Base-by-base conservation (phyloP, 2,329 filamentous ascomycete genomes). In the Aspergillus terreus region DNA sequence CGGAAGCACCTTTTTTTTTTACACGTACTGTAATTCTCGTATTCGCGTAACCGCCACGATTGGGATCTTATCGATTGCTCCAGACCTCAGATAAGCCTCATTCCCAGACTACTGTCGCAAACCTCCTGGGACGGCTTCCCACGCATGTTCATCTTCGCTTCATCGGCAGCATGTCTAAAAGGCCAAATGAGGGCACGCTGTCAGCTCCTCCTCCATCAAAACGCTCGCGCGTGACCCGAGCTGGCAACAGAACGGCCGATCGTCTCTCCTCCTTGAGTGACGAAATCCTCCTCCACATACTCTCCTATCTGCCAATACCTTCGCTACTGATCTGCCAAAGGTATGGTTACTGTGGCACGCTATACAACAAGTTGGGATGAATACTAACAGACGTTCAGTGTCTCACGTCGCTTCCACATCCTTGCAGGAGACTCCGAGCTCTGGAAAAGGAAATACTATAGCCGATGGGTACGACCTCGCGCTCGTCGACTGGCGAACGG, bases 381-480 rank as follows among this genome's bases (percentile, higher is more conserved):
- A 17, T 56, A 32, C 44, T 49, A 17, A 32, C 27, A 21, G 71
- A 47, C 41, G 27, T 7, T 10, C 11, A 30, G 27, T 30, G 27
- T 71, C n/a, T 96, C 90, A 2, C 83, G 75, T 49, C 89, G 88
- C 53, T 87, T 95, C 64, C 78, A 84, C 60, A 78, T 78, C 36
- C 79, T 97, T 15, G 81, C 89, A 6, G 79, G 81, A 49, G 94
- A 97, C 69, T 87, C 87, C 0, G 90, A 96, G 67, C 76, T 97
- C 51, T 99, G 94, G 94, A 94, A 92, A 69, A 81, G 82, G 12
- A 82, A 90, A 46, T 99, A 96, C 72, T 96, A 95, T 72, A 80
- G 84, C 23, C 85, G 87, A 56, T 97, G 95, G 71, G 89, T 96
- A 27, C 81, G 88, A 33, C 91, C 90, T 36, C 83, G 91, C 63